Evolutionary conservation across 2,329 filamentous ascomycete genomes (phyloP).

Genomic region (Botrytis aclada): DNA sequence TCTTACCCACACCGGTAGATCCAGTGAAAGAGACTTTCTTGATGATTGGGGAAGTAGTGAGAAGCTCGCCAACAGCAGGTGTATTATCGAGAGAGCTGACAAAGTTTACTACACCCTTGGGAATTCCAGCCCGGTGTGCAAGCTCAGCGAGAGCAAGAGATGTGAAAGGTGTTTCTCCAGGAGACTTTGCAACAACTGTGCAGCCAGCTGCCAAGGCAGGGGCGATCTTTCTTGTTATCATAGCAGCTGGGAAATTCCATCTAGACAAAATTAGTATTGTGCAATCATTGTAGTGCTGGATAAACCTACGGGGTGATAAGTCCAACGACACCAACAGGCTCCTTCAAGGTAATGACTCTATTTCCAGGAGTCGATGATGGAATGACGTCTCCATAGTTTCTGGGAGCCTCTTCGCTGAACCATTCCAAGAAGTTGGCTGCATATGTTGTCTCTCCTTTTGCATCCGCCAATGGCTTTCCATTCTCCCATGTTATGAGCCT

Average conservation of each 20-base stretch:
- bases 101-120: constrained; percentile 86
- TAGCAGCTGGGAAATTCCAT: constrained; percentile 83
- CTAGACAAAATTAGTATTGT: constrained; percentile 35
- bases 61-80: constrained; percentile 67
- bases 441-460: constrained; percentile 68
- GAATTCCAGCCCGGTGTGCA: constrained; percentile 80
- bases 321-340: constrained; percentile 80
- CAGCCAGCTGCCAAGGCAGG: constrained; percentile 89
- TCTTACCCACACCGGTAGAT: constrained; percentile 64
- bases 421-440: constrained; percentile 75
- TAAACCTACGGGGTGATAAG: constrained; percentile 64
- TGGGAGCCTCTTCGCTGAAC: constrained; percentile 76
- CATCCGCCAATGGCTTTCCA: constrained; percentile 76
- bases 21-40: constrained; percentile 95
- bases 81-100: constrained; percentile 80
- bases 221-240: constrained; percentile 69
- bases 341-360: constrained; percentile 73
- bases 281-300: neutral
- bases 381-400: constrained; percentile 72
- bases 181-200: constrained; percentile 88
- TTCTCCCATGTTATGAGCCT: constrained; percentile 88
- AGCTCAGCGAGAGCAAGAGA: constrained; percentile 85
- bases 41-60: constrained; percentile 74
- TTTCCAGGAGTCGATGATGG: constrained; percentile 67
- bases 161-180: constrained; percentile 89